Base-by-base conservation (phyloP, 108 stramenopile genomes). In the Pseudonitzschia multiseries region DNA sequence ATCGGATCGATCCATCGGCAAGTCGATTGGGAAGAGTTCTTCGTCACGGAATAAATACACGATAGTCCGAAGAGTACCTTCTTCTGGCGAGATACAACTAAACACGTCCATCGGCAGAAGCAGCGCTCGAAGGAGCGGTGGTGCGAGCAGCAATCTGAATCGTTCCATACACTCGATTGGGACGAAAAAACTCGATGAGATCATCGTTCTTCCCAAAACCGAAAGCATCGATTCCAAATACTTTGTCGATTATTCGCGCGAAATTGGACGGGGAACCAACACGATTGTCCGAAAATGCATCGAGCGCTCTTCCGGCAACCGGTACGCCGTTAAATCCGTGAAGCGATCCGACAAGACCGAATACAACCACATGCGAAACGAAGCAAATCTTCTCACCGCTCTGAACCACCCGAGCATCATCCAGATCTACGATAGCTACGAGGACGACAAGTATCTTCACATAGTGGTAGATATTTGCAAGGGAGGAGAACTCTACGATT, bases 401-500 rank as follows among this genome's bases (percentile, higher is more conserved):
- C 65, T 88, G 61, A 77, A 82, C 21, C 95, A 96, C 72, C 85
- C 87, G 12, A 73, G 78, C 68, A 93, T 96, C 41, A 82, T 96
- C 44, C 74, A 90, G 64, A 80, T 96, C 31, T 73, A 77, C 51
- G 93, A 89, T 26, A 79, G 84, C 20, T 96, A 83, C 52, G 90
- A 91, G 83, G 93, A 93, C 59, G 68, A 76, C 50, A 68, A 77
- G n/a, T 71, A 80, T 28, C n/a, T 94, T 10, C 89, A 89, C 61
- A 63, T 95, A 10, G 93, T 96, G 15, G 91, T 89, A 32, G 94
- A 95, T 27, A 74, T 96, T 1, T 86, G 90, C 67, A 73, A 59
- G 5, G 95, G 95, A 33, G 91, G 91, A 46, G 93, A 93, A 80
- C 76, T 96, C 40, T 90, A 87, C 53, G 92, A 93, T 32, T 65